Conservation (phyloP, 73 alveolate genomes). For the Tetrahymena thermophila region DNA sequence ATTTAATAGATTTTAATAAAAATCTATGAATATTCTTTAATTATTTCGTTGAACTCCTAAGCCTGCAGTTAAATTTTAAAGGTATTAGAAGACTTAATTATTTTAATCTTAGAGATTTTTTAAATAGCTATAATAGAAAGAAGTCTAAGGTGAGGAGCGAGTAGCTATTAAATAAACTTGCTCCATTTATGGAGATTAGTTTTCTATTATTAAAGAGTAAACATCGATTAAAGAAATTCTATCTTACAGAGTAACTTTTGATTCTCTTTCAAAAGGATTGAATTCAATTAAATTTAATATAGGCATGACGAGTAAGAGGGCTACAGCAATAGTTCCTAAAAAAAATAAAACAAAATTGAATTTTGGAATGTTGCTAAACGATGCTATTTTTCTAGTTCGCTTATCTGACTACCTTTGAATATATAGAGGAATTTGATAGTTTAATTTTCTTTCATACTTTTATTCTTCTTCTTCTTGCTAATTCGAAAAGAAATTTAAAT, state of each 20-base stretch:
- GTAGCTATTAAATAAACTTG: too few species aligned
- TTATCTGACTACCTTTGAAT: not conserved
- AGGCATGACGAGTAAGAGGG: not conserved
- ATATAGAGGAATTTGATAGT: not conserved
- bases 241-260: not conserved
- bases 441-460: not conserved
- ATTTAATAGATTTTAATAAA: too few species aligned
- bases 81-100: not conserved
- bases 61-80: too few species aligned
- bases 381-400: not conserved
- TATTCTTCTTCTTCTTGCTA: not conserved
- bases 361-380: not conserved
- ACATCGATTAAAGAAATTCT: not conserved
- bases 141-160: not conserved
- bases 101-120: not conserved
- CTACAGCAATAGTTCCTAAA: not conserved
- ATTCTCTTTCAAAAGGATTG: not conserved
- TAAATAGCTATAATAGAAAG: not conserved
- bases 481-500: not conserved
- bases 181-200: not conserved
- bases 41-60: not conserved
- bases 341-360: too few species aligned
- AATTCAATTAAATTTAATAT: not conserved
- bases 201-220: not conserved
- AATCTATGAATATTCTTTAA: not conserved